Conservation (phyloP, 371 early-diverging fungal species). For the Smittium culicis region DNA sequence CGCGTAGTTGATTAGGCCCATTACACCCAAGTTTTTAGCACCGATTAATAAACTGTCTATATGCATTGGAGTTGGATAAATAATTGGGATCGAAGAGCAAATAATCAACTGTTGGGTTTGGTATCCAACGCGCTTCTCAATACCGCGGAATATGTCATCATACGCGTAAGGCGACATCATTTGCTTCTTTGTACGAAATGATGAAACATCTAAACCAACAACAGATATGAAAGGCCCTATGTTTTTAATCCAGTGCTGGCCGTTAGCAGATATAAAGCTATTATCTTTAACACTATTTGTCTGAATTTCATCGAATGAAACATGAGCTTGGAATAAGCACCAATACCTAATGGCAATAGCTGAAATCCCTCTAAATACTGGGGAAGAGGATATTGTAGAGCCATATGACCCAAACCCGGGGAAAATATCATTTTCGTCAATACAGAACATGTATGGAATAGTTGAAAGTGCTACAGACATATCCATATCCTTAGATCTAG, state of each 20-base stretch:
- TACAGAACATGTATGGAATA: slow-evolving; percentile 64
- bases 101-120: slow-evolving; percentile 51
- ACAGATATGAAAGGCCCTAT: slow-evolving; percentile 53
- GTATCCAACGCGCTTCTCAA: slow-evolving; percentile 40
- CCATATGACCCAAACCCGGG: slow-evolving; percentile 65
- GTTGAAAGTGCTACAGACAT: slow-evolving; percentile 45
- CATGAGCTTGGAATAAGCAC: slow-evolving; percentile 75
- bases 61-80: slow-evolving; percentile 49
- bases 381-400: slow-evolving; percentile 45
- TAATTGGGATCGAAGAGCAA: slow-evolving; percentile 50
- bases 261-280: slow-evolving; percentile 36
- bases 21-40: slow-evolving; percentile 24
- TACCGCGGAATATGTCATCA: slow-evolving; percentile 40
- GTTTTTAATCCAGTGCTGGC: slow-evolving; percentile 36
- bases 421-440: slow-evolving; percentile 67
- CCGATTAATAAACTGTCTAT: slow-evolving; percentile 37
- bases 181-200: slow-evolving; percentile 53
- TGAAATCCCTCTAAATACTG: slow-evolving; percentile 37
- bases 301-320: slow-evolving; percentile 40
- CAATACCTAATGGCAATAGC: slow-evolving; percentile 56
- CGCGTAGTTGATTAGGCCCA: slow-evolving; percentile 35
- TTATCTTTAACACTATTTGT: neutral
- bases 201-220: slow-evolving; percentile 61
- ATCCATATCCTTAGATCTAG: slow-evolving; percentile 28
- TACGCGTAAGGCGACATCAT: slow-evolving; percentile 48